Evolutionary conservation across 768 basidiomycete genomes (phyloP), one percentile per base, ranked within the genome.

Genomic region (Tricholoma bakamatsutake): DNA sequence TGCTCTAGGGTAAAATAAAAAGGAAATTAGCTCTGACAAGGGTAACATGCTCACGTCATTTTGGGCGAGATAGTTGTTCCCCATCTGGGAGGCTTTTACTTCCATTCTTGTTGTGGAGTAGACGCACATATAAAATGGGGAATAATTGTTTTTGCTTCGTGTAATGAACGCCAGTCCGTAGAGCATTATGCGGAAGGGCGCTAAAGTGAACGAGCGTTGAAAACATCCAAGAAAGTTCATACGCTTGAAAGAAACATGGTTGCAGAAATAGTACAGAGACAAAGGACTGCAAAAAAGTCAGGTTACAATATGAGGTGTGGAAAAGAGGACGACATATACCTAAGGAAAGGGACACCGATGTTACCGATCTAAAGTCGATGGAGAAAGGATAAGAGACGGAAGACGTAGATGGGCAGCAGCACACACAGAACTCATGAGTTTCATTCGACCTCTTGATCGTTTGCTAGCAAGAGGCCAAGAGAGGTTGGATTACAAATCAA

Each of bases 361-460:
- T 69, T 70, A 76, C 62, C 68, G 69, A 55, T 77, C 81, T 80
- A 61, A 37, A 63, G 31, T 31, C 43, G 15, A 49, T 21, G 18
- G 21, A 12, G 12, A 51, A 11, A 34, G 39, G 13, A 30, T 54
- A 33, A 58, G 61, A 54, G 59, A 61, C 54, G 46, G 45, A 62
- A 18, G 57, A 55, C 10, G 42, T 21, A 21, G 6, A 48, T 7
- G 49, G 48, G 0, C 28, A 18, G 46, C 21, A 40, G 39, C 50
- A 88, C 84, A 67, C 65, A 86, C 94, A 99, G 71, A 99, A 99
- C 60, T 97, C 96, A 73, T 90, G 90, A 28, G 93, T 98, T 66
- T 98, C 96, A 76, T 98, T 93, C 40, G 84, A 82, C 64, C 90
- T 83, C 79, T 98, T 98, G 83, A 98, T 93, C 33, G 87, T 90